phyloP scores from a whole-genome alignment of 129 eudicot genomes.

The Calendula officinalis region DNA sequence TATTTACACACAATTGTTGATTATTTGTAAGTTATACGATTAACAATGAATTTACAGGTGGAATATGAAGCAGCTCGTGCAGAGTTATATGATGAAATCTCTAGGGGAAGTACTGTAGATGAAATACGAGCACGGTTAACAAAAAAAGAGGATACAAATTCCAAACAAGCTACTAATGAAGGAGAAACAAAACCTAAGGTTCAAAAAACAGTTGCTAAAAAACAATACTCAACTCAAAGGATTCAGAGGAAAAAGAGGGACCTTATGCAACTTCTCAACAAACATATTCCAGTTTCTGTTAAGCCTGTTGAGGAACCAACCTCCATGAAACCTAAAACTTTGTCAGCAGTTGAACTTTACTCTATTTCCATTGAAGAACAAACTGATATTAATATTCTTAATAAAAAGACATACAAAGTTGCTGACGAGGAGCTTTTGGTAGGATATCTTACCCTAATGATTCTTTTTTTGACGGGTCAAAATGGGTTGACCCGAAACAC shows the following conservation, averaged over 20 bases:
- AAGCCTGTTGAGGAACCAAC: conserved; percentile 31
- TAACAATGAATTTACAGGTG: conserved; percentile 35
- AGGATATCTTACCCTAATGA: conserved; percentile 25
- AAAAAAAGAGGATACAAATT: conserved; percentile 45
- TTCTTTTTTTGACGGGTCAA: conserved; percentile 7
- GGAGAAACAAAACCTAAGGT: conserved; percentile 63
- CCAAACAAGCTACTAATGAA: conserved; percentile 15
- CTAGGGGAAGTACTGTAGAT: conserved; percentile 64
- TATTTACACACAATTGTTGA: background rate
- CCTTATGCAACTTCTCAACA: conserved; percentile 58
- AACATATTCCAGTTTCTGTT: conserved; percentile 42
- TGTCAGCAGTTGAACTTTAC: conserved; percentile 61
- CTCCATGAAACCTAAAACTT: conserved; percentile 38
- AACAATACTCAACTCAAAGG: conserved; percentile 32
- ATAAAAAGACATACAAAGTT: conserved; percentile 50
- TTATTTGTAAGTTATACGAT: background rate
- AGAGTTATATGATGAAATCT: conserved; percentile 72
- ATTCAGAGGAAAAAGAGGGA: conserved; percentile 87
- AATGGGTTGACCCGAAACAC: background rate
- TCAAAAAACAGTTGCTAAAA: conserved; percentile 46
- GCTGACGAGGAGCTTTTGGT: conserved; percentile 74
- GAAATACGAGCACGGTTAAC: conserved; percentile 57
- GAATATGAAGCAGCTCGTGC: conserved; percentile 87
- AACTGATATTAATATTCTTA: conserved; percentile 38
- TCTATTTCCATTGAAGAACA: conserved; percentile 55